These are phyloP conservation scores for Paramyrothecium sp. DNA, from an alignment of 2,329 filamentous ascomycete species.

Conservation along the genomic window DNA sequence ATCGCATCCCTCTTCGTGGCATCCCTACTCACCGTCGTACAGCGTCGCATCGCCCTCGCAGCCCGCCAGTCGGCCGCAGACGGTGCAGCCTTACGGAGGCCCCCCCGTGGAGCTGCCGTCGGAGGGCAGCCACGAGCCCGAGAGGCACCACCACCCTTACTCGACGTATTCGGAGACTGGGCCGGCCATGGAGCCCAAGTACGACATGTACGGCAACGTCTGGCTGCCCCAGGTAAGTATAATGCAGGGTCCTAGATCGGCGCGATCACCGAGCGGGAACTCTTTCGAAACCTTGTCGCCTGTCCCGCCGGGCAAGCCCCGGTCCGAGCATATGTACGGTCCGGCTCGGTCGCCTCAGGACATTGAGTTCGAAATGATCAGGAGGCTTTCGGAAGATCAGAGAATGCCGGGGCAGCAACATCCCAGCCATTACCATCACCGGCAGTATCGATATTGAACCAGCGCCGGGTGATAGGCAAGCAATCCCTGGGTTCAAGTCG, in stretches of 20 bases:
- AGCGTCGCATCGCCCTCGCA: constrained; percentile 14
- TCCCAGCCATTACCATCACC: not conserved
- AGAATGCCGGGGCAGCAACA: not conserved
- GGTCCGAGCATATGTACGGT: not conserved
- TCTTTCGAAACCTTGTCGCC: not conserved
- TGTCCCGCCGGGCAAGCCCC: not conserved
- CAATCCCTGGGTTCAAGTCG: no score
- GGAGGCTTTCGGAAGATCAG: not conserved
- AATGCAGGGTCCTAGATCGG: constrained; percentile 18
- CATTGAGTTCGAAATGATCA: not conserved
- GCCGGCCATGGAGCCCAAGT: constrained; percentile 20
- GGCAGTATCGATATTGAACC: not conserved
- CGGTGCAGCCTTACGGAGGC: constrained; percentile 15
- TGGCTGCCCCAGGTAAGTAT: constrained; percentile 32
- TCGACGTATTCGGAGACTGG: constrained; percentile 11
- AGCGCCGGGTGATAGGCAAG: not conserved
- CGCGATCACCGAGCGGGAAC: constrained; percentile 10
- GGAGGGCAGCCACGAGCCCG: constrained; percentile 5
- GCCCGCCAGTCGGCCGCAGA: constrained; percentile 12
- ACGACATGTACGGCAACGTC: constrained; percentile 27
- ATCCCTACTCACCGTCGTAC: constrained; percentile 19
- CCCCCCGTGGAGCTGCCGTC: constrained; percentile 25
- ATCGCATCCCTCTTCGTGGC: constrained; percentile 21
- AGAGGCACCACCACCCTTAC: constrained; percentile 12
- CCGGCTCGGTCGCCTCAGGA: not conserved